Percentiles rank a stretch among this genome's conserved stretches.
Conservation (phyloP, 345 rosid genomes). For the Eucalyptus marginata region DNA sequence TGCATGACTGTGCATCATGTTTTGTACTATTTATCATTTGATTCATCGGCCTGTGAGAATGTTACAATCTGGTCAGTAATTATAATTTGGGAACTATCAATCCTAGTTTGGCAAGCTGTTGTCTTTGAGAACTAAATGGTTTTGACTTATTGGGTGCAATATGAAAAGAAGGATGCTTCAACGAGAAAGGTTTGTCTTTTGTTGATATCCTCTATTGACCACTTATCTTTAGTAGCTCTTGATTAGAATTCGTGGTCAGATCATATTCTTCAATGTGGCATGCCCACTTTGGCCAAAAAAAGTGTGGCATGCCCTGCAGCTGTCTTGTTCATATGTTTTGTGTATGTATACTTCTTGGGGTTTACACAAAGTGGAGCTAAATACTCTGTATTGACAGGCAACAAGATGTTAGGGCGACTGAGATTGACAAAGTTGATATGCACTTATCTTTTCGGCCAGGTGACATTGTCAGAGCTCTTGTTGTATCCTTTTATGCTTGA, state of each 20-base stretch:
- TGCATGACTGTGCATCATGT: not conserved
- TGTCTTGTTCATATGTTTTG: not conserved
- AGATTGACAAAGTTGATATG: slow-evolving; percentile 92
- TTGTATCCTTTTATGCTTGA: slow-evolving; percentile 51
- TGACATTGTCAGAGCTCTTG: slow-evolving; percentile 81
- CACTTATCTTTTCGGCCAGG: slow-evolving; percentile 73
- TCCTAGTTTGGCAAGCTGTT: not conserved
- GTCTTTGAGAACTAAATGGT: not conserved
- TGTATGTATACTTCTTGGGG: not conserved
- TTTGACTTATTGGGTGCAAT: not conserved
- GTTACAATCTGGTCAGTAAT: not conserved
- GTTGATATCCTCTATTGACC: not conserved
- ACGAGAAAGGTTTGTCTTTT: not conserved
- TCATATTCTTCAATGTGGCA: not conserved
- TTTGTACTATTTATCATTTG: not conserved
- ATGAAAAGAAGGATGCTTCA: not conserved
- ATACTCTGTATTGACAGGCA: slow-evolving; percentile 34
- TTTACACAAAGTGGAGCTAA: not conserved
- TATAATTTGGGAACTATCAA: not conserved
- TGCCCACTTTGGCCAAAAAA: not conserved
- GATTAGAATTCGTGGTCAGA: not conserved
- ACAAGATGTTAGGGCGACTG: slow-evolving; percentile 90
- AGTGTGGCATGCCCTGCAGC: not conserved
- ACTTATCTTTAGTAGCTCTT: not conserved
- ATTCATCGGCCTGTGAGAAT: not conserved